phyloP scores from a whole-genome alignment of 495 filamentous ascomycete genomes.

The Penicillium verhagenii region DNA sequence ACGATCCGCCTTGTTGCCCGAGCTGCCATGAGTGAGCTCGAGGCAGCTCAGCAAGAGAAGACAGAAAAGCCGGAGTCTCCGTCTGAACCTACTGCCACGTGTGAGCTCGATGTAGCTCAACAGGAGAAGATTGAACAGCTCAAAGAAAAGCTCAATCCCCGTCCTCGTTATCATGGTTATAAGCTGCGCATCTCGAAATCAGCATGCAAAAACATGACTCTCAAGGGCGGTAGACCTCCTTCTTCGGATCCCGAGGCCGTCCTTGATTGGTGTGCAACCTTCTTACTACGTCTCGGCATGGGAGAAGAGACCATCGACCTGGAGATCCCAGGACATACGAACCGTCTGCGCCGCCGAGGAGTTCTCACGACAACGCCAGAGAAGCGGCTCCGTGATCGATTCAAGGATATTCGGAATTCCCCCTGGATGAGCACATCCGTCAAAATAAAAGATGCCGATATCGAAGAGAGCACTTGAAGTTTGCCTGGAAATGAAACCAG shows the following conservation, averaged over 20 bases:
- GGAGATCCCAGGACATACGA: slow-evolving; percentile 34
- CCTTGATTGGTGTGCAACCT: slow-evolving; percentile 38
- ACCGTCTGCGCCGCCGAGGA: slow-evolving; percentile 15
- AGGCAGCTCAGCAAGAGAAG: background rate
- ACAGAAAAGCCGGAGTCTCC: background rate
- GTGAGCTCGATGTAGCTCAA: slow-evolving; percentile 19
- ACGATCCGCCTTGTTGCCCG: slow-evolving; percentile 44
- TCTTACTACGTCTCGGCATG: slow-evolving; percentile 33
- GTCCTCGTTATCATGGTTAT: background rate
- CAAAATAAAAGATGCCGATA: background rate
- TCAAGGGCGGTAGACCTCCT: slow-evolving; percentile 9
- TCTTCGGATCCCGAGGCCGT: slow-evolving; percentile 16
- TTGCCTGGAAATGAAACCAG: too few species aligned
- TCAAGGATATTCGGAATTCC: slow-evolving; percentile 7
- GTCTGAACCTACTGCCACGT: slow-evolving; percentile 34
- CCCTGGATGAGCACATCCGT: slow-evolving; percentile 8
- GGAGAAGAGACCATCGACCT: slow-evolving; percentile 31
- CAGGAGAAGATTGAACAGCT: background rate
- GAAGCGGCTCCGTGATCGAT: background rate
- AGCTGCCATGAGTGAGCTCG: slow-evolving; percentile 34
- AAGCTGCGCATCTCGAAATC: background rate
- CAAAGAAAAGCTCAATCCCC: background rate
- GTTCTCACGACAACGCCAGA: slow-evolving; percentile 2
- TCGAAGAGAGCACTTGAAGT: too few species aligned
- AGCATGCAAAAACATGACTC: background rate